Conservation (phyloP, 345 rosid genomes). For the Litchi chinensis region DNA sequence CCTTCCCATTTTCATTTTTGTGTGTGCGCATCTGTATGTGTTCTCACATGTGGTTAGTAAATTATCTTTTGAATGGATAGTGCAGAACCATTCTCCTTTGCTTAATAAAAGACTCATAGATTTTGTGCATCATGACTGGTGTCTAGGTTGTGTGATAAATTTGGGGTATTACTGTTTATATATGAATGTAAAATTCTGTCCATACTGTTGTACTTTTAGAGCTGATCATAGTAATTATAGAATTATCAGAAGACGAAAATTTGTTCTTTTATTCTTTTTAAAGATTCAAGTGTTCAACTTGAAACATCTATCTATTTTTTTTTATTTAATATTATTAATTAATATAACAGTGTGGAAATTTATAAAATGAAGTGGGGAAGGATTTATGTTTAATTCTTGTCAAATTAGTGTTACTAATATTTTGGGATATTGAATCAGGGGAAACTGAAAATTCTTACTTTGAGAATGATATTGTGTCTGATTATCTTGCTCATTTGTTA, state of each 20-base stretch:
- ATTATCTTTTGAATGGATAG: background rate
- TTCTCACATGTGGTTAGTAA: background rate
- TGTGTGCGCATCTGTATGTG: background rate
- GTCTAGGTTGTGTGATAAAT: background rate
- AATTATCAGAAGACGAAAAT: background rate
- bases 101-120: background rate
- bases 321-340: background rate
- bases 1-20: no score
- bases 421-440: background rate
- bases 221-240: background rate
- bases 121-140: no score
- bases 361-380: background rate
- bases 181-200: background rate
- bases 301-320: no score
- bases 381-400: background rate
- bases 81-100: background rate
- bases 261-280: no score
- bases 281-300: no score
- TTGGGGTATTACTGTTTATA: background rate
- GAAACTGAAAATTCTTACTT: background rate
- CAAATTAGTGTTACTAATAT: background rate
- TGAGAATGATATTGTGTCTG: background rate
- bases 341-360: background rate
- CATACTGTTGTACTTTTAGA: background rate
- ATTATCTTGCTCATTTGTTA: background rate